Percentiles rank a stretch among this genome's conserved stretches.
phyloP scores from a whole-genome alignment of 768 basidiomycete species.

The Phaffia australis region DNA sequence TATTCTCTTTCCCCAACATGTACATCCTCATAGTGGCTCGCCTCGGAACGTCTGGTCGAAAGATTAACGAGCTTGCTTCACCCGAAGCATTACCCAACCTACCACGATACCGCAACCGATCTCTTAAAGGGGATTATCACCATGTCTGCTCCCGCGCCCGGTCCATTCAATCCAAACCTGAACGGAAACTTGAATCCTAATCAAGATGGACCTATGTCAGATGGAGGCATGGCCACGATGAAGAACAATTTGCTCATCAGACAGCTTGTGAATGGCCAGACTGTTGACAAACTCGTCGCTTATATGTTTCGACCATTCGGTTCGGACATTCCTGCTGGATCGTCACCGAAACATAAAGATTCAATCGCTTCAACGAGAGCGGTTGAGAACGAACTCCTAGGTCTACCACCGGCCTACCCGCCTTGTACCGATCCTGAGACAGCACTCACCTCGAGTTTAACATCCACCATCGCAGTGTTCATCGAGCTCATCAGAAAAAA shows the following conservation, averaged over 20 bases:
- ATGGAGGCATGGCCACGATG: conserved; percentile 46
- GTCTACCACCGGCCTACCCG: conserved; percentile 31
- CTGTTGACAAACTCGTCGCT: conserved; percentile 56
- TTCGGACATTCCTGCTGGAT: not conserved
- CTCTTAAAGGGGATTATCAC: conserved; percentile 89
- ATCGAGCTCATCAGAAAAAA: conserved; percentile 71
- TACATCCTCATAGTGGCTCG: conserved; percentile 63
- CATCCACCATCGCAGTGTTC: conserved; percentile 74
- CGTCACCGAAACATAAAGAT: not conserved
- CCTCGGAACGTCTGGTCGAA: conserved; percentile 67
- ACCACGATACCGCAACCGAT: conserved; percentile 78
- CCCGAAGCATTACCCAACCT: conserved; percentile 58
- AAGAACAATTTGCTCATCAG: conserved; percentile 67
- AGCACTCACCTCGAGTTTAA: conserved; percentile 55
- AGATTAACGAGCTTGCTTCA: conserved; percentile 72
- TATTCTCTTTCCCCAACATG: not conserved
- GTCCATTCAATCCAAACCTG: conserved; percentile 57
- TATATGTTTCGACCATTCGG: conserved; percentile 55
- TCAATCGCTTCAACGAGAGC: not conserved
- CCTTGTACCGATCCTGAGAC: conserved; percentile 31
- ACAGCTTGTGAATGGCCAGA: conserved; percentile 65
- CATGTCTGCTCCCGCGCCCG: conserved; percentile 79
- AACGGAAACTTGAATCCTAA: conserved; percentile 43
- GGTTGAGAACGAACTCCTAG: not conserved
- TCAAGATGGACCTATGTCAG: conserved; percentile 34